Conservation (phyloP, 441 rosid species). For the Eruca vesicaria region DNA sequence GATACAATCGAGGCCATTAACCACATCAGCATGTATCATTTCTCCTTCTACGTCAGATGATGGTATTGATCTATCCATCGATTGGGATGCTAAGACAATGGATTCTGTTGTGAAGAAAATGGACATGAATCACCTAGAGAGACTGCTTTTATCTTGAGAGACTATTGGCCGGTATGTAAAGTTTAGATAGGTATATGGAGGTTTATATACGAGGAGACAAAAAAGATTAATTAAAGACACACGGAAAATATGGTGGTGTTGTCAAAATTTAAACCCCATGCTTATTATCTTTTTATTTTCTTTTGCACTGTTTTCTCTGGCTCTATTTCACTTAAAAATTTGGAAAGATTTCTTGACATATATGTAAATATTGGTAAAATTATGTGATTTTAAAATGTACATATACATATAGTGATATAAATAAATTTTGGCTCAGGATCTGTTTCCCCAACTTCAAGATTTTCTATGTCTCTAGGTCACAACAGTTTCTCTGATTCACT, state of each 20-base stretch:
- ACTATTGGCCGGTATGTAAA: background rate
- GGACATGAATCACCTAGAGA: background rate
- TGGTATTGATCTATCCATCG: background rate
- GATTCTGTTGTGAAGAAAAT: background rate
- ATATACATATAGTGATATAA: background rate
- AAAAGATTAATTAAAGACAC: background rate
- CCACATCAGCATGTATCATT: background rate
- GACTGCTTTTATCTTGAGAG: background rate
- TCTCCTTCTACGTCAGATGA: background rate
- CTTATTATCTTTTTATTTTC: background rate
- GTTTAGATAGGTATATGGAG: background rate
- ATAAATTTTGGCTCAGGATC: background rate
- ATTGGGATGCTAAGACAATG: background rate
- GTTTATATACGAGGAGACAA: background rate
- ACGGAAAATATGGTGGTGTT: background rate
- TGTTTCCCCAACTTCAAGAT: too few relatives aligned
- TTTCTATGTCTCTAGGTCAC: too few relatives aligned
- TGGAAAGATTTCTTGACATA: background rate
- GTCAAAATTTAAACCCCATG: background rate
- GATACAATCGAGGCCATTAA: background rate
- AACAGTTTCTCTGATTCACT: too few relatives aligned
- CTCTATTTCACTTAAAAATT: background rate
- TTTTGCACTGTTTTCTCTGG: background rate
- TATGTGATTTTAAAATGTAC: background rate
- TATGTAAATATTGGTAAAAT: background rate